phyloP scores from a whole-genome alignment of 139 green algal genomes.

The Chloropicon primus region DNA sequence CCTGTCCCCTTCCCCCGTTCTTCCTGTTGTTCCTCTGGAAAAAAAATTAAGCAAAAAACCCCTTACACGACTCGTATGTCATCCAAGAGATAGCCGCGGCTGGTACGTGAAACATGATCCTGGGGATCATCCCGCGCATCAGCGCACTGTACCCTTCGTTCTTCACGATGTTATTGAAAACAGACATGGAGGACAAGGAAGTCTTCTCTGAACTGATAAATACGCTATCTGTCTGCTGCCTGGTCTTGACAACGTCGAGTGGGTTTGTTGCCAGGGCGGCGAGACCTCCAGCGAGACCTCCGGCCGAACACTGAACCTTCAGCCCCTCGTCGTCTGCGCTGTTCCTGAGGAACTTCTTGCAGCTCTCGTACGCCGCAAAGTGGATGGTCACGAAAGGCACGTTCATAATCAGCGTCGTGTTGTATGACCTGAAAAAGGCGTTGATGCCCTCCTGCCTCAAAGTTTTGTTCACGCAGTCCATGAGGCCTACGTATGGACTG shows the following conservation, averaged over 20 bases:
- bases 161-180: constrained; percentile 45
- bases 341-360: constrained; percentile 54
- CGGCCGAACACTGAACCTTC: constrained; percentile 23
- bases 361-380: constrained; percentile 80
- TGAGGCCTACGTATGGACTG: constrained; percentile 39
- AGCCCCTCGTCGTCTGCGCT: constrained; percentile 25
- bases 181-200: not conserved
- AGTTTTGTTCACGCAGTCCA: constrained; percentile 48
- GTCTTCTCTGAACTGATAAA: not conserved
- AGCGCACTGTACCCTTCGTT: constrained; percentile 70
- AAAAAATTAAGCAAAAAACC: constrained; percentile 3
- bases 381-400: constrained; percentile 87
- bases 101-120: constrained; percentile 87
- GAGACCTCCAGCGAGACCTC: constrained; percentile 2
- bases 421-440: constrained; percentile 80
- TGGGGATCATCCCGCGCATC: constrained; percentile 57
- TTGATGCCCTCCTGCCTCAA: constrained; percentile 50
- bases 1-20: too few species aligned
- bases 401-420: constrained; percentile 89
- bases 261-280: constrained; percentile 12
- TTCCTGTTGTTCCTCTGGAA: not conserved
- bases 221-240: constrained; percentile 5
- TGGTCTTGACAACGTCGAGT: constrained; percentile 5
- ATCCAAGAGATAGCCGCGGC: constrained; percentile 87
- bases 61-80: constrained; percentile 86